Percentiles rank a stretch among this genome's conserved stretches.
These are phyloP conservation scores for Globisporangium acanthophoron DNA, from an alignment of 352 stramenopile species.

Conservation along the genomic window DNA sequence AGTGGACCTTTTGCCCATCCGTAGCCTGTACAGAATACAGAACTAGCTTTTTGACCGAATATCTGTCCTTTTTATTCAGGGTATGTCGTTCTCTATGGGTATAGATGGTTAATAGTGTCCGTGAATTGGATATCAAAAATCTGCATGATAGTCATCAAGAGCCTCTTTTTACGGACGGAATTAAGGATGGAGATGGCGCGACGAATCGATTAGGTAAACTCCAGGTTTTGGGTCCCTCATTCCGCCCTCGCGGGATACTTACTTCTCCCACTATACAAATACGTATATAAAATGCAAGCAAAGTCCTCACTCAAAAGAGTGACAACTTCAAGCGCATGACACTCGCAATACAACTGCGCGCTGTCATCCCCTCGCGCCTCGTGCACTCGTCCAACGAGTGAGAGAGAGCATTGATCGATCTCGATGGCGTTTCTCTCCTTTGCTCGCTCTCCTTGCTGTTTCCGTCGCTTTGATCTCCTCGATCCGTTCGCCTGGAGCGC, in stretches of 20 bases:
- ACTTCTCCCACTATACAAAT: neutral
- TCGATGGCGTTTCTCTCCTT: no score
- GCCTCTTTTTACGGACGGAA: neutral
- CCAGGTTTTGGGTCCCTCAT: neutral
- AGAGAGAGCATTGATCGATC: no score
- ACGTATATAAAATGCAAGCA: neutral
- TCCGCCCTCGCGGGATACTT: neutral
- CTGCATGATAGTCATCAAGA: neutral
- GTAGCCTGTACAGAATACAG: neutral
- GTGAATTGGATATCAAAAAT: neutral
- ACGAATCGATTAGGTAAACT: neutral
- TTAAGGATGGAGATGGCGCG: neutral
- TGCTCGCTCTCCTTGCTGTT: no score
- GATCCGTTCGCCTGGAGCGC: no score
- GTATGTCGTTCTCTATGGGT: neutral
- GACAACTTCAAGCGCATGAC: neutral
- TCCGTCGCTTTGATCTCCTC: no score
- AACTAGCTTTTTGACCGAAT: slow-evolving; percentile 1
- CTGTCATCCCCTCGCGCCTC: neutral
- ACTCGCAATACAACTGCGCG: neutral
- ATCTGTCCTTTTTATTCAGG: neutral
- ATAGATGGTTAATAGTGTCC: no score
- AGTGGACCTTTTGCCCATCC: neutral
- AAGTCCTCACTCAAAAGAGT: no score
- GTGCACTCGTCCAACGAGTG: no score